These are phyloP conservation scores for Mortierella sp. DNA, from an alignment of 371 early-diverging fungal species.

Conservation along the genomic window DNA sequence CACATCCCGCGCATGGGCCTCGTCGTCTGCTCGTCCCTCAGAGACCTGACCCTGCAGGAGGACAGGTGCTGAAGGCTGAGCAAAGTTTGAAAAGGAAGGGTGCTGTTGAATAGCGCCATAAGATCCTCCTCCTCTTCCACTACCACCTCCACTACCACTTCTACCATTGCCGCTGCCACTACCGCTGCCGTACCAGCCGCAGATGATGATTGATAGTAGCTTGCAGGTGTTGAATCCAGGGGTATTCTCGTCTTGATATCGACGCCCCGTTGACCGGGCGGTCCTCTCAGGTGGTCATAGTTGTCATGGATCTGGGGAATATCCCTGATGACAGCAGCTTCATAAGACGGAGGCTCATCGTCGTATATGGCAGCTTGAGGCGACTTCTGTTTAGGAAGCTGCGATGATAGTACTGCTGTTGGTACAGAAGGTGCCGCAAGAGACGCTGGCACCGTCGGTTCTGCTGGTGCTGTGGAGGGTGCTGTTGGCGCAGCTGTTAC, in stretches of 20 bases:
- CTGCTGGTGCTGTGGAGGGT: background rate
- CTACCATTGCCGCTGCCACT: constrained; percentile 8
- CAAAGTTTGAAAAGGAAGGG: background rate
- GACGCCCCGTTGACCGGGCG: constrained; percentile 39
- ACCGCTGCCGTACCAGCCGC: constrained; percentile 3
- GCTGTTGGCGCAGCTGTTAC: background rate
- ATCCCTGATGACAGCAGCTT: constrained; percentile 23
- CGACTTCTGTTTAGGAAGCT: background rate
- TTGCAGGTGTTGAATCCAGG: constrained; percentile 36
- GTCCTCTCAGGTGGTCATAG: constrained; percentile 47
- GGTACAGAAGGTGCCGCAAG: background rate
- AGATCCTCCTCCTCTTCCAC: background rate
- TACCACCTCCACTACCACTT: constrained; percentile 1
- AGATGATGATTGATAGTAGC: constrained; percentile 10
- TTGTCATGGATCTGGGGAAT: constrained; percentile 49
- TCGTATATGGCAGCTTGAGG: constrained; percentile 2
- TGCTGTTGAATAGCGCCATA: constrained; percentile 1
- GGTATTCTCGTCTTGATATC: constrained; percentile 52
- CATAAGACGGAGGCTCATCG: constrained; percentile 42
- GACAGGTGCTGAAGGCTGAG: constrained; percentile 3
- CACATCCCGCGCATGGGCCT: constrained; percentile 30
- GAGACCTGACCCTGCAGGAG: constrained; percentile 22
- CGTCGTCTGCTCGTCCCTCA: constrained; percentile 33
- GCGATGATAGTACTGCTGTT: background rate
- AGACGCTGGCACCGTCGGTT: background rate